Conservation (phyloP, 2,329 filamentous ascomycete genomes). For the Chaetomium strumarium region DNA sequence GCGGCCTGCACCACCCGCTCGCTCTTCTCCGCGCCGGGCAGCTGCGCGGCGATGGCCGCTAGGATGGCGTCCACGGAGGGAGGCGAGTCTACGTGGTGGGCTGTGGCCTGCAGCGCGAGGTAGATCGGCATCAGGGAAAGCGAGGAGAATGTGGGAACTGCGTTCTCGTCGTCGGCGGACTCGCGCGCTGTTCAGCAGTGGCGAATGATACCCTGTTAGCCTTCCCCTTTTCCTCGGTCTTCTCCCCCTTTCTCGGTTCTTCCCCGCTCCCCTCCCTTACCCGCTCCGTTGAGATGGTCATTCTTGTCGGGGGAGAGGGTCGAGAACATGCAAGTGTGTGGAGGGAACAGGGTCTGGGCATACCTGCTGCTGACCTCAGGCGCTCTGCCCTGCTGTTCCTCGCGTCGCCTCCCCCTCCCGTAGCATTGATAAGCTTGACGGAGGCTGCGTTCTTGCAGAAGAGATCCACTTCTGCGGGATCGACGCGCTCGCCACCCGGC, state of each 20-base stretch:
- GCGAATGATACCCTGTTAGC: constrained; percentile 24
- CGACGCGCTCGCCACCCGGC: constrained; percentile 47
- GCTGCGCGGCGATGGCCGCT: constrained; percentile 36
- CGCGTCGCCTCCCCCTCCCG: constrained; percentile 26
- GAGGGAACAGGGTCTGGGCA: constrained; percentile 25
- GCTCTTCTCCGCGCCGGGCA: constrained; percentile 44
- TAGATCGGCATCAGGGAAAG: constrained; percentile 64
- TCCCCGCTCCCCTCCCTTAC: not conserved
- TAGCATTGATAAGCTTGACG: constrained; percentile 73
- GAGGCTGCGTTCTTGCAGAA: constrained; percentile 96
- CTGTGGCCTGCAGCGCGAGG: constrained; percentile 54
- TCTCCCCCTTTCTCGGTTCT: not conserved
- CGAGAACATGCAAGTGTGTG: constrained; percentile 3
- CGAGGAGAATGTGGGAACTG: constrained; percentile 42
- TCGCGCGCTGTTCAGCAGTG: constrained; percentile 42
- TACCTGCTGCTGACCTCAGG: constrained; percentile 51
- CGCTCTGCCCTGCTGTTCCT: constrained; percentile 33
- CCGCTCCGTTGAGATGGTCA: not conserved
- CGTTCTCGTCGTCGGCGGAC: constrained; percentile 48
- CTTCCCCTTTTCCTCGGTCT: not conserved
- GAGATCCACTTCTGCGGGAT: constrained; percentile 70
- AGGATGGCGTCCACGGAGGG: constrained; percentile 47
- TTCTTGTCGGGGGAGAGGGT: not conserved
- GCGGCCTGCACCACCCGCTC: constrained; percentile 49
- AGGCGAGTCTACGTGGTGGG: constrained; percentile 36